Evolutionary conservation across 2,329 filamentous ascomycete genomes (phyloP).

Genomic region (Aspergillaceae sp.): DNA sequence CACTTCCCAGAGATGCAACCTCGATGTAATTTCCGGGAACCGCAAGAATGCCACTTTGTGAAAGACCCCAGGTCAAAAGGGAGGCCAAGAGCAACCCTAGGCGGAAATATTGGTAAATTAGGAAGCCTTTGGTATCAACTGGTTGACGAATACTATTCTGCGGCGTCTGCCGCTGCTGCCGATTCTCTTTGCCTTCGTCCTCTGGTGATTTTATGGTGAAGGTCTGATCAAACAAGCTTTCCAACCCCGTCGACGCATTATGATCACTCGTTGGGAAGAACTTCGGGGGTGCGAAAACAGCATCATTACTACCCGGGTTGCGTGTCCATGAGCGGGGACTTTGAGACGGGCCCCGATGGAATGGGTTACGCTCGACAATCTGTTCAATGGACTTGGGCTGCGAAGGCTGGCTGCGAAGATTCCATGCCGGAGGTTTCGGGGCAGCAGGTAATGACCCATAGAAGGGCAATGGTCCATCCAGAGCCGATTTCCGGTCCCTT

Average conservation of each 20-base stretch:
- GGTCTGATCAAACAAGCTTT: slow-evolving; percentile 38
- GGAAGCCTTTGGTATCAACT: slow-evolving; percentile 7
- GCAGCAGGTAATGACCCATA: slow-evolving; percentile 35
- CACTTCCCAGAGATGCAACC: slow-evolving; percentile 29
- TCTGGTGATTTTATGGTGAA: slow-evolving; percentile 32
- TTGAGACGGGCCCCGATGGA: slow-evolving; percentile 24
- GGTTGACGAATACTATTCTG: slow-evolving; percentile 3
- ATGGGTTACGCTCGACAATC: slow-evolving; percentile 29
- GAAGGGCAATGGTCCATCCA: slow-evolving; percentile 34
- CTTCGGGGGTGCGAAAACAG: slow-evolving; percentile 35
- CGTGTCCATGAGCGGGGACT: slow-evolving; percentile 14
- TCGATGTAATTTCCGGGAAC: slow-evolving; percentile 32
- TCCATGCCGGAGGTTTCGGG: slow-evolving; percentile 33
- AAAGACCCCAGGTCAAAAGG: slow-evolving; percentile 25
- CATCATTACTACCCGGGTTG: slow-evolving; percentile 12
- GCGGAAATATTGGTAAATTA: slow-evolving; percentile 23
- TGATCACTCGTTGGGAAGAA: slow-evolving; percentile 38
- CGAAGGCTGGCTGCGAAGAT: slow-evolving; percentile 25
- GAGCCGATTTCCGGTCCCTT: slow-evolving; percentile 20
- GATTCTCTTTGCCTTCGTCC: slow-evolving; percentile 15
- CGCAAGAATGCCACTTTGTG: slow-evolving; percentile 20
- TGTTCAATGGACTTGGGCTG: slow-evolving; percentile 27
- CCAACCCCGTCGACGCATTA: slow-evolving; percentile 37
- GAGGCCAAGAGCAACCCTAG: slow-evolving; percentile 22
- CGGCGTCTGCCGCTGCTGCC: slow-evolving; percentile 9